Percentiles rank a stretch among this genome's conserved stretches.
Conservation (phyloP, 1,139 yeast species). For the Magnusiomyces sp. region DNA sequence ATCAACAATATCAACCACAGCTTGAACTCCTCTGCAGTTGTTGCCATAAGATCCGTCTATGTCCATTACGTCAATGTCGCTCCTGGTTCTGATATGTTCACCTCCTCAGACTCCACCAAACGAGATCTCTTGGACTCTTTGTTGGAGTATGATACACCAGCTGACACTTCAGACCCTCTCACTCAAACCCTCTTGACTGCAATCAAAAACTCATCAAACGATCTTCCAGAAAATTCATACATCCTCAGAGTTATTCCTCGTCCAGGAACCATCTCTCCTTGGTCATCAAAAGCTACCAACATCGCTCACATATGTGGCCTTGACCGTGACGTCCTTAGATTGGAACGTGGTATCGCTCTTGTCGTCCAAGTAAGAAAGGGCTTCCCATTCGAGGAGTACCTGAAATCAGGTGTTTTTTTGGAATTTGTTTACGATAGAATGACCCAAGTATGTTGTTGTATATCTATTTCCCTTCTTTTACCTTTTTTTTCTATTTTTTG, state of each 20-base stretch:
- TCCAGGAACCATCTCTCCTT: conserved; percentile 94
- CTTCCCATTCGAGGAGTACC: conserved; percentile 50
- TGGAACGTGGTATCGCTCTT: conserved; percentile 83
- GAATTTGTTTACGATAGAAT: conserved; percentile 82
- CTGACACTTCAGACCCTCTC: conserved; percentile 46
- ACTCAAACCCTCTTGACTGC: conserved; percentile 41
- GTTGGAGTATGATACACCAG: conserved; percentile 65
- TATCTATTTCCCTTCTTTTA: not conserved
- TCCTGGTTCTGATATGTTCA: conserved; percentile 25
- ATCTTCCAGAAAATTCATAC: conserved; percentile 44
- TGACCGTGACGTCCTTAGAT: conserved; percentile 57
- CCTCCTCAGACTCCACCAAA: conserved; percentile 22
- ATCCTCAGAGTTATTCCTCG: conserved; percentile 80
- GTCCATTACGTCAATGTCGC: conserved; percentile 73
- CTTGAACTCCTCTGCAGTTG: conserved; percentile 57
- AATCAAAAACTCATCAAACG: conserved; percentile 15
- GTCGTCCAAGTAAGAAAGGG: conserved; percentile 62
- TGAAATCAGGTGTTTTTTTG: conserved; percentile 47
- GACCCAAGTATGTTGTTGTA: conserved; percentile 65
- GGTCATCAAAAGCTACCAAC: conserved; percentile 98
- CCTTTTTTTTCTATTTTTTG: not conserved
- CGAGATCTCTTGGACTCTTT: conserved; percentile 41
- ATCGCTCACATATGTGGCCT: conserved; percentile 86
- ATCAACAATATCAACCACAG: conserved; percentile 63
- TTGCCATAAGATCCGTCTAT: conserved; percentile 62